phyloP scores from a whole-genome alignment of 2,329 filamentous ascomycete species.

The Dothistroma septosporum region DNA sequence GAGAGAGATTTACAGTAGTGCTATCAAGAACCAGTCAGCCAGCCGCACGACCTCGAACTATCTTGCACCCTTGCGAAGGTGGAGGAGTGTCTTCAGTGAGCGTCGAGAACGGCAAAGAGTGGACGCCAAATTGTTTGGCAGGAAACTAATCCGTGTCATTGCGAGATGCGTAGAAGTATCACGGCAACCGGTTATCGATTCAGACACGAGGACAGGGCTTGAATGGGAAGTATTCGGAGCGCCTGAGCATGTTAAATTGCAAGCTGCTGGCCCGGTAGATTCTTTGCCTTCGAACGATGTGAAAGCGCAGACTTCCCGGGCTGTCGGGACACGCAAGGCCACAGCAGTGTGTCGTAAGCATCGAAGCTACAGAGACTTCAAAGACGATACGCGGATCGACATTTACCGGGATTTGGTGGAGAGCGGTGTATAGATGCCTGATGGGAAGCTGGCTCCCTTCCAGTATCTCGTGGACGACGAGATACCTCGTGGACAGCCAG shows the following conservation, averaged over 20 bases:
- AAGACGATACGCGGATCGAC: too few species aligned
- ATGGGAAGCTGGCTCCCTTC: too few species aligned
- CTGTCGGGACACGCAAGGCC: too few species aligned
- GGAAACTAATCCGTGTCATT: slow-evolving; percentile 14
- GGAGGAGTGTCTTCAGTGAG: slow-evolving; percentile 1
- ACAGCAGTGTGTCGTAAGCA: too few species aligned
- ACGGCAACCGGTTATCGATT: slow-evolving; percentile 1
- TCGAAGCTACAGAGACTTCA: too few species aligned
- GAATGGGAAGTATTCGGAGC: slow-evolving; percentile 5
- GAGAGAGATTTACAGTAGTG: not conserved
- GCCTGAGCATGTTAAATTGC: too few species aligned
- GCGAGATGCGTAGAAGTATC: not conserved
- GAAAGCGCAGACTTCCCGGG: too few species aligned
- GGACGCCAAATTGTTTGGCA: slow-evolving; percentile 15
- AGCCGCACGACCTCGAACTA: not conserved
- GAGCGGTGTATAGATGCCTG: too few species aligned
- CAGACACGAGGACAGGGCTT: not conserved
- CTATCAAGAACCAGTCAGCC: not conserved
- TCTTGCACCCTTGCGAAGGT: not conserved
- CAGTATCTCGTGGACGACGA: not conserved
- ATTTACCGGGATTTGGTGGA: too few species aligned
- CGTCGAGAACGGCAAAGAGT: slow-evolving; percentile 14
- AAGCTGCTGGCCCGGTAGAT: too few species aligned
- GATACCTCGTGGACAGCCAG: not conserved
- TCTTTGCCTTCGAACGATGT: too few species aligned